Evolutionary conservation across 2,329 filamentous ascomycete species (phyloP).

Genomic region (Dothiorella sarmentorum): DNA sequence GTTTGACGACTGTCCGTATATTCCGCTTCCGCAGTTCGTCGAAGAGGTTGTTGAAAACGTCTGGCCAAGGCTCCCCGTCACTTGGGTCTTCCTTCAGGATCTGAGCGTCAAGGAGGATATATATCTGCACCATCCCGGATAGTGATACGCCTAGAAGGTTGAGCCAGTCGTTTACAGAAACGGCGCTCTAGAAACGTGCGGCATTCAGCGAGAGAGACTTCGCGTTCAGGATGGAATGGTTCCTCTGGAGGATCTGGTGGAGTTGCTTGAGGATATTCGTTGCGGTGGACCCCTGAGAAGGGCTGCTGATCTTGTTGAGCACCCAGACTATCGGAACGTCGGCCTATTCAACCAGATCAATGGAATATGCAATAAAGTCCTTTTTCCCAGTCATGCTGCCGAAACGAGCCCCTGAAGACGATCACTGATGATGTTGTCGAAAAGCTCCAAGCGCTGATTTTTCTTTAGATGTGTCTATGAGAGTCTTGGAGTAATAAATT

Average conservation of each 20-base stretch:
- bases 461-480: too few species aligned
- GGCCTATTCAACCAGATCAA: not conserved
- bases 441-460: too few species aligned
- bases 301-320: not conserved
- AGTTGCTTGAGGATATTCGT: conserved; percentile 1
- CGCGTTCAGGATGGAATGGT: conserved; percentile 12
- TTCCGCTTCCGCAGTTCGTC: not conserved
- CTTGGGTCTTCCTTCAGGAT: not conserved
- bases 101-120: conserved; percentile 9
- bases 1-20: not conserved
- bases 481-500: too few species aligned
- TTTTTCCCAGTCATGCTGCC: not conserved
- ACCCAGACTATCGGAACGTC: conserved; percentile 5
- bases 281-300: not conserved
- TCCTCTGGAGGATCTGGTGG: conserved; percentile 9
- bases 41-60: not conserved
- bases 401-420: not conserved
- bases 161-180: conserved; percentile 3
- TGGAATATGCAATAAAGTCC: not conserved
- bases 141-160: conserved; percentile 1
- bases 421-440: not conserved
- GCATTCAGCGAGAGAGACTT: not conserved
- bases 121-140: not conserved
- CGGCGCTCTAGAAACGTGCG: conserved; percentile 9
- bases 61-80: not conserved